Evolutionary conservation across 2,329 filamentous ascomycete genomes (phyloP).

Genomic region (Lithohypha guttulata): DNA sequence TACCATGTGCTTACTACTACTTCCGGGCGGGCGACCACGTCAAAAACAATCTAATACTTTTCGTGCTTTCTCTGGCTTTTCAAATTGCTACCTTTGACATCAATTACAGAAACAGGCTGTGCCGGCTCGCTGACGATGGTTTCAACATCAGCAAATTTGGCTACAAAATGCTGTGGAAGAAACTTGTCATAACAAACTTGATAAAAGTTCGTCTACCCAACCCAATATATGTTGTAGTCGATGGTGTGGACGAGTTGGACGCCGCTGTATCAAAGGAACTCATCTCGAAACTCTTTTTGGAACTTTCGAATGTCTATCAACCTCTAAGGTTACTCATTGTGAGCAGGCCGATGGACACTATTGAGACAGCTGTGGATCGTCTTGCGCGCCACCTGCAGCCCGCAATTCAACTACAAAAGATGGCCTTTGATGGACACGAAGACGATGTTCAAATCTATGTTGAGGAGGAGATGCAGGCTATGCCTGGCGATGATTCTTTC

Average conservation of each 20-base stretch:
- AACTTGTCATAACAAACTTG: slow-evolving; percentile 25
- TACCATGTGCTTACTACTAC: slow-evolving; percentile 24
- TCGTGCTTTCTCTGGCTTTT: slow-evolving; percentile 22
- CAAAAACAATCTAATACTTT: slow-evolving; percentile 19
- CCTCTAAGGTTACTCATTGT: slow-evolving; percentile 26
- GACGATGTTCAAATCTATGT: slow-evolving; percentile 14
- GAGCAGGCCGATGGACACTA: slow-evolving; percentile 20
- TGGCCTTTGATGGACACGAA: slow-evolving; percentile 5
- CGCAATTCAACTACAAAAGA: slow-evolving; percentile 6
- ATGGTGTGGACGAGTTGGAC: slow-evolving; percentile 31
- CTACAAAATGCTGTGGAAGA: slow-evolving; percentile 25
- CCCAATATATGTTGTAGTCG: slow-evolving; percentile 32
- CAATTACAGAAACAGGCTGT: slow-evolving; percentile 17
- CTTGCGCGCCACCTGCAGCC: slow-evolving; percentile 8
- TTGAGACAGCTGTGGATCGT: slow-evolving; percentile 4
- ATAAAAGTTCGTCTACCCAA: slow-evolving; percentile 18
- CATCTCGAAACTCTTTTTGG: slow-evolving; percentile 24
- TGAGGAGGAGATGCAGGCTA: slow-evolving; percentile 11
- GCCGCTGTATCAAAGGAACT: slow-evolving; percentile 19
- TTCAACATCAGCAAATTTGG: slow-evolving; percentile 23
- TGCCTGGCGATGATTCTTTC: slow-evolving; percentile 6
- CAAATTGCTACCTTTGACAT: slow-evolving; percentile 22
- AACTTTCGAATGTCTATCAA: slow-evolving; percentile 11
- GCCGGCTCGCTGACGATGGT: slow-evolving; percentile 19
- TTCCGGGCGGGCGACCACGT: slow-evolving; percentile 23